Percentiles rank a stretch among this genome's conserved stretches.
Evolutionary conservation across 2,329 filamentous ascomycete species (phyloP).

Genomic region (Trichoderma sp.): DNA sequence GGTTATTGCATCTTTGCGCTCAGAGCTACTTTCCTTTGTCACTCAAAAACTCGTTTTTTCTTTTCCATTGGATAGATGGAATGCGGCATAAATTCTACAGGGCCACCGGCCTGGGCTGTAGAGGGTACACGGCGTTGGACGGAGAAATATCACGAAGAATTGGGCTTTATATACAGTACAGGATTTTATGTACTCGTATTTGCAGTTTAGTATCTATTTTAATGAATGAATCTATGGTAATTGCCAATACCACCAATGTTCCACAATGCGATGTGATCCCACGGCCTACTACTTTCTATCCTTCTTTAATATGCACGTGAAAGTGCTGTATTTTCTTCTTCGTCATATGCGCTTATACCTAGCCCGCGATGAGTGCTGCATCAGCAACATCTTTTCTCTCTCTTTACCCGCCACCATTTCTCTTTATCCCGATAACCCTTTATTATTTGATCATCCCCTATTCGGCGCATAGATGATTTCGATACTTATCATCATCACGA

Average conservation of each 20-base stretch:
- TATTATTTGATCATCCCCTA: not conserved
- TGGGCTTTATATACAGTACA: conserved; percentile 8
- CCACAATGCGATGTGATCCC: not conserved
- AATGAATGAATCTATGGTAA: conserved; percentile 4
- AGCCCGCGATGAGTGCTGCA: not conserved
- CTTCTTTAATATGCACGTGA: not conserved
- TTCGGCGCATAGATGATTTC: not conserved
- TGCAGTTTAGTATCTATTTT: not conserved
- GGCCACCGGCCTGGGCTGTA: not conserved
- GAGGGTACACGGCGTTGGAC: conserved; percentile 17
- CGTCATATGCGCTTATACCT: not conserved
- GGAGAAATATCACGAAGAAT: not conserved
- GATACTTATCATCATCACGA: not conserved
- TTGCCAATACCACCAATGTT: not conserved
- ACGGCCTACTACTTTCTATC: not conserved
- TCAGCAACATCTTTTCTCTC: not conserved
- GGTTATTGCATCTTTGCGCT: not conserved
- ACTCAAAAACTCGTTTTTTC: not conserved
- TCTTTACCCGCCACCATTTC: not conserved
- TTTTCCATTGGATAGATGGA: conserved; percentile 5
- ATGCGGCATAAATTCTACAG: conserved; percentile 12
- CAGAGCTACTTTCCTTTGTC: conserved; percentile 9
- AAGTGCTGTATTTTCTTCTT: not conserved
- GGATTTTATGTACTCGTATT: not conserved
- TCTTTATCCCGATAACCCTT: not conserved